These are phyloP conservation scores for Galeopsis tetrahit DNA, from an alignment of 257 asterid species.

Conservation along the genomic window DNA sequence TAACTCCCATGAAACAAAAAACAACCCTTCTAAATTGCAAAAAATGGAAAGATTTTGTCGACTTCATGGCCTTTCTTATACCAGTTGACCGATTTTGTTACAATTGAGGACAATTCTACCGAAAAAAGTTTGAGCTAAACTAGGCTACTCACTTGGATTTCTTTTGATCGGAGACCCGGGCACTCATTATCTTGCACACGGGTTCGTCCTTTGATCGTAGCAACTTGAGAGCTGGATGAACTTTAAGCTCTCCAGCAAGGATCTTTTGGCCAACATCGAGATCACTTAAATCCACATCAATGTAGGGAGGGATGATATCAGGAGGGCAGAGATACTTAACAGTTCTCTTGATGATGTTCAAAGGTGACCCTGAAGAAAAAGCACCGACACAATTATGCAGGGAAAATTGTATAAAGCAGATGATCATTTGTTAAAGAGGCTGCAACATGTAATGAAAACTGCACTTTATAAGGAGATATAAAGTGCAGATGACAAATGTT, in stretches of 20 bases:
- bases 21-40: constrained; percentile 16
- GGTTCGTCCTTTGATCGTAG: constrained; percentile 43
- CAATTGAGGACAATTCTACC: constrained; percentile 19
- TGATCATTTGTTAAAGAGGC: too few relatives aligned
- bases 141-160: constrained; percentile 34
- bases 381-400: constrained; percentile 1
- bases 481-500: too few relatives aligned
- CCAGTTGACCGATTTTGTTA: constrained; percentile 21
- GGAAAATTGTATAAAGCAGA: not conserved
- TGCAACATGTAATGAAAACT: too few relatives aligned
- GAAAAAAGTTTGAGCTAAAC: constrained; percentile 2
- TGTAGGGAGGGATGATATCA: constrained; percentile 83
- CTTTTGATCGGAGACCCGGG: constrained; percentile 42
- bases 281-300: constrained; percentile 88
- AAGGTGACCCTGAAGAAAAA: constrained; percentile 62
- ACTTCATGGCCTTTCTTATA: constrained; percentile 20
- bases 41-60: constrained; percentile 1
- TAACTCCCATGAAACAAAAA: constrained; percentile 19
- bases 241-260: constrained; percentile 72
- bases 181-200: constrained; percentile 40
- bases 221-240: constrained; percentile 87
- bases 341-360: constrained; percentile 82
- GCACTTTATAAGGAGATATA: too few relatives aligned
- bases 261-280: constrained; percentile 87
- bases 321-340: constrained; percentile 86